phyloP scores from a whole-genome alignment of 192 early-diverging fungal genomes.

The Phlyctochytrium planicorne region DNA sequence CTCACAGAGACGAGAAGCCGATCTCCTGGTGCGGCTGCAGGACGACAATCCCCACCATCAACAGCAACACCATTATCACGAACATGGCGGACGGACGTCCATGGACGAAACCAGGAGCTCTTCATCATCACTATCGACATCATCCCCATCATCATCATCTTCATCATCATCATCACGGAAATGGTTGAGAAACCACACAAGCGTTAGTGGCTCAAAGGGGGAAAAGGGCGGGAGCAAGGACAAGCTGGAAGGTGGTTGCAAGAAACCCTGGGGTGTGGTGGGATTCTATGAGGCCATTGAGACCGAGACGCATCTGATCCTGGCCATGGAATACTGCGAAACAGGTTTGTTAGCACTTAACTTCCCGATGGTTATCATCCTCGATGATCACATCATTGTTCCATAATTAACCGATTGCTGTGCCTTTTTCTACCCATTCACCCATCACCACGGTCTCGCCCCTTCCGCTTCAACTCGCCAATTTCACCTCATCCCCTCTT shows the following conservation, averaged over 20 bases:
- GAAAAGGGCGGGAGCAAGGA: background rate
- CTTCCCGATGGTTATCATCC: too few species aligned
- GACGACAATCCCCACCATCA: too few species aligned
- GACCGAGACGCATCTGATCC: conserved; percentile 32
- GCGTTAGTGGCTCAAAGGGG: background rate
- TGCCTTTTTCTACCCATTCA: conserved; percentile 2
- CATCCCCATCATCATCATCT: too few species aligned
- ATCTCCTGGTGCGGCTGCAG: background rate
- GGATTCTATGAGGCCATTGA: conserved; percentile 43
- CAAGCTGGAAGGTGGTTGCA: background rate
- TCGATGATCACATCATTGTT: too few species aligned
- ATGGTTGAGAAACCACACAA: too few species aligned
- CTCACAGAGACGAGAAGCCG: background rate
- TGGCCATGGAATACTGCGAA: conserved; percentile 39
- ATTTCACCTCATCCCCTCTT: background rate
- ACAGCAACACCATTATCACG: too few species aligned
- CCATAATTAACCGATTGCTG: background rate
- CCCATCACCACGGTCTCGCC: too few species aligned
- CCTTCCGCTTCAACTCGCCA: background rate
- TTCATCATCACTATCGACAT: too few species aligned
- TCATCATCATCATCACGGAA: too few species aligned
- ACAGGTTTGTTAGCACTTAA: conserved; percentile 6
- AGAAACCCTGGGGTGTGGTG: conserved; percentile 10
- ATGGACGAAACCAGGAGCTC: too few species aligned
- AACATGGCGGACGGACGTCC: too few species aligned